Evolutionary conservation across 164 flowering plant genomes (phyloP), one percentile per base, ranked within the genome.

Genomic region (Vitis riparia): DNA sequence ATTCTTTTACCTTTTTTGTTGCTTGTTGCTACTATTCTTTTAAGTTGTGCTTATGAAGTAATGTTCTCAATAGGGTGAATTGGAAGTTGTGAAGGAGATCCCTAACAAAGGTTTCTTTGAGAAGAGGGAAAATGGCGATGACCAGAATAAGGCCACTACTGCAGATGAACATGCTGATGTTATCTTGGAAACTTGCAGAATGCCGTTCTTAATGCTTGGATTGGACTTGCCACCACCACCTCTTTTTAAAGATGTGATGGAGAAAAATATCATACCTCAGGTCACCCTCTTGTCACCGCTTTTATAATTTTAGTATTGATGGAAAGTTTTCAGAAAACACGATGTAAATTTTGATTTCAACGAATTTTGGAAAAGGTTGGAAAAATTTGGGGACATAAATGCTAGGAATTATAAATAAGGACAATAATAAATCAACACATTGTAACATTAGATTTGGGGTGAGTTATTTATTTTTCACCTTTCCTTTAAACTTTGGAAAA

Each of bases 221-320:
- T 83, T 96, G 67, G 99, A 96, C 85, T 86, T 96, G 80, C 99
- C 98, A 1, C 97, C 98, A 9, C 98, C 99, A 23, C 99, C 97
- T 11, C 91, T 93, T 53, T 96, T 96, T 75, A 82, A 88, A 79
- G 98, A 96, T 77, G 91, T 88, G 63, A 91, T 93, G 97, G 99
- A 93, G 84, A 93, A 95, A 77, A 95, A 93, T 71, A 95, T 95
- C 19, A 93, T 96, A 51, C 98, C 99, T 29, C 99, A 96, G 98
- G 98, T 95, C 51, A 3, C 57, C 53, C 5, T 66, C 27, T 68
- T 57, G 11, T 11, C 63, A 72, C 51, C 4, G 63, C 11, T 14
- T 10, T 51, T 50, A 10, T 14, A 37, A 52, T 44, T 65, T 59
- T 51, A 2, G 8, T 68, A 19, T 11, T 63, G 64, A 11, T 67